These are phyloP conservation scores for Biscutella laevigata DNA, from an alignment of 441 rosid species.

Conservation along the genomic window DNA sequence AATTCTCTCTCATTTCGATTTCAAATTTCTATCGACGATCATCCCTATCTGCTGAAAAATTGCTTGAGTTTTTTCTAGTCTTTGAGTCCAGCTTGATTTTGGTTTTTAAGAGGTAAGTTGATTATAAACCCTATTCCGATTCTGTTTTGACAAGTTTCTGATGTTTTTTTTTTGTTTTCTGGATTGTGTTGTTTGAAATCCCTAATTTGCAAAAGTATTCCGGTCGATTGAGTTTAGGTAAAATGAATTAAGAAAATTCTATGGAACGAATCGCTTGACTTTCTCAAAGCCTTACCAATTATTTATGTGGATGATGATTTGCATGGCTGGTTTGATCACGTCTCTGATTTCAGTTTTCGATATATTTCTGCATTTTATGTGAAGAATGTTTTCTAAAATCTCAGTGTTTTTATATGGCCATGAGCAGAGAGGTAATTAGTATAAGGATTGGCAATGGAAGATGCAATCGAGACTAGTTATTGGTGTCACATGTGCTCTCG, in stretches of 20 bases:
- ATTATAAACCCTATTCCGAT: conserved; percentile 4
- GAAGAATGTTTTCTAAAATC: neutral
- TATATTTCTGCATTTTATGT: neutral
- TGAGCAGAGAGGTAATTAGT: conserved; percentile 7
- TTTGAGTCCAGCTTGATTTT: neutral
- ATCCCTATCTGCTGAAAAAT: neutral
- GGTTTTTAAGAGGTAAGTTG: neutral
- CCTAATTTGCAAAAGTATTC: neutral
- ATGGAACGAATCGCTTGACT: conserved; percentile 2
- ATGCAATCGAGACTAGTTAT: conserved; percentile 39
- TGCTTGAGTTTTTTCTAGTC: neutral
- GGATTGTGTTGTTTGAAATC: neutral
- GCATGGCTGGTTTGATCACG: conserved; percentile 1
- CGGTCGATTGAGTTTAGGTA: neutral
- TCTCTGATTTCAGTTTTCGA: neutral
- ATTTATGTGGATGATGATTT: neutral
- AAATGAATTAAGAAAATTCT: neutral
- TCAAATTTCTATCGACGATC: neutral
- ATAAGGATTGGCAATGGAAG: conserved; percentile 34
- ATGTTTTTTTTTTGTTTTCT: neutral
- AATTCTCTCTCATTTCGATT: neutral
- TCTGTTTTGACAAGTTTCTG: neutral
- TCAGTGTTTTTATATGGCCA: neutral
- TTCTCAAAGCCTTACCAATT: neutral
- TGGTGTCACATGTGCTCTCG: conserved; percentile 69